Base-by-base conservation (phyloP, 306 rosid genomes). In the Abrus pulchellus region DNA sequence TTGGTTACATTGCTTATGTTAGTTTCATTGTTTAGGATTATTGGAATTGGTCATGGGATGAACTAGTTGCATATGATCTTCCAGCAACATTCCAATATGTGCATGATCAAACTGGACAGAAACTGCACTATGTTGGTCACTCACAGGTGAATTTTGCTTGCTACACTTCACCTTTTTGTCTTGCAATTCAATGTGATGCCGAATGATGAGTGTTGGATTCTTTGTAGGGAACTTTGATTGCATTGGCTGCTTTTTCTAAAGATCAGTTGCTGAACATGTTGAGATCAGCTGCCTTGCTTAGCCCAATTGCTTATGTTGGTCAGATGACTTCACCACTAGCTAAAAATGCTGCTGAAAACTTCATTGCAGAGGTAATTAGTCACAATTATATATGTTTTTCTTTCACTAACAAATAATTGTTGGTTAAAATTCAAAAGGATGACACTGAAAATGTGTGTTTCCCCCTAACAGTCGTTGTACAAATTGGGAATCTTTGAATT, bases 41-140 rank as follows among this genome's bases (percentile, higher is more conserved):
- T 49, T 95, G 97, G 99, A 69, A 95, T 65, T 95, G 97, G 99
- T 89, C 99, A 68, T 95, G 99, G 99, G 98, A 95, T 93, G 98
- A 93, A 86, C 81, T 95, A 52, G 98, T 91, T 7, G 90, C 97
- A 56, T 87, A 89, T 83, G 99, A 95, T 85, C 90, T 95, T 72
- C 95, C 99, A 14, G 93, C 96, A 28, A 91, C 94, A 53, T 69
- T 93, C 76, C 83, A 87, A 75, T 88, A 95, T 85, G 98, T 95
- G 73, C 87, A 82, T 76, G 75, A 87, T 88, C 90, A 87, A 85
- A 80, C 99, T 40, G 88, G 94, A 67, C 93, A 95, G 83, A 95
- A 86, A 62, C 61, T 90, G 56, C 94, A 93, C 79, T 95, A 93
- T 83, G 88, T 95, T 82, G 99, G 99, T 67, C 99, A 95, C 77